phyloP scores from a whole-genome alignment of 2,329 filamentous ascomycete species.

The Eutypella sp. region DNA sequence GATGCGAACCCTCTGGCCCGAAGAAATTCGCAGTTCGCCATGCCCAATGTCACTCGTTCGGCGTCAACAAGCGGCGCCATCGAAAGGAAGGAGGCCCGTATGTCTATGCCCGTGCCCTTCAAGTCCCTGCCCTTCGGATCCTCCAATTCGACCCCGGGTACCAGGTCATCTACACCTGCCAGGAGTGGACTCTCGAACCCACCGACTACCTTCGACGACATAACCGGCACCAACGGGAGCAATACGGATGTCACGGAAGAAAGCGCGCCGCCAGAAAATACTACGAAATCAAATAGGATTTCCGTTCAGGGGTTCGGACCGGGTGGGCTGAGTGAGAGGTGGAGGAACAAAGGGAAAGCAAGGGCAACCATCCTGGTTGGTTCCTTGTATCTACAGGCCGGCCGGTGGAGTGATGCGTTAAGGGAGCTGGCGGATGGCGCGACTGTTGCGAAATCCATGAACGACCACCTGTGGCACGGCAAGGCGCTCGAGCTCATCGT shows the following conservation, averaged over 20 bases:
- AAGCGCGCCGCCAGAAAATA: constrained; percentile 7
- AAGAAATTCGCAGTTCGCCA: constrained; percentile 51
- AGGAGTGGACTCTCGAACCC: constrained; percentile 45
- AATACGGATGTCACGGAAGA: constrained; percentile 36
- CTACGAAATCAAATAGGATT: constrained; percentile 53
- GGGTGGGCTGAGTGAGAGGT: constrained; percentile 68
- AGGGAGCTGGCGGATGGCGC: constrained; percentile 79
- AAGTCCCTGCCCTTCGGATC: constrained; percentile 39
- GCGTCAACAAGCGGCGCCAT: constrained; percentile 46
- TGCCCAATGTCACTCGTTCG: constrained; percentile 45
- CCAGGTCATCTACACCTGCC: constrained; percentile 45
- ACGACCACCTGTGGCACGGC: constrained; percentile 95
- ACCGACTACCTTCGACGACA: constrained; percentile 44
- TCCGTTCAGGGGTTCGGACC: constrained; percentile 68
- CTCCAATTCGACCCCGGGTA: constrained; percentile 39
- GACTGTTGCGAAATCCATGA: constrained; percentile 67
- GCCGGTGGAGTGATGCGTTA: constrained; percentile 84
- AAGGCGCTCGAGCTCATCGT: constrained; percentile 88
- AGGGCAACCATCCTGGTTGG: constrained; percentile 76
- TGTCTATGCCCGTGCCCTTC: constrained; percentile 72
- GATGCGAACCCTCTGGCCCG: constrained; percentile 37
- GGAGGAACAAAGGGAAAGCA: constrained; percentile 74
- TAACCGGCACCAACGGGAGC: constrained; percentile 29
- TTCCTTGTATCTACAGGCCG: constrained; percentile 81
- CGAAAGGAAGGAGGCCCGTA: constrained; percentile 62